These are phyloP conservation scores for Rhodotorula taiwanensis DNA, from an alignment of 768 basidiomycete species.

Conservation along the genomic window DNA sequence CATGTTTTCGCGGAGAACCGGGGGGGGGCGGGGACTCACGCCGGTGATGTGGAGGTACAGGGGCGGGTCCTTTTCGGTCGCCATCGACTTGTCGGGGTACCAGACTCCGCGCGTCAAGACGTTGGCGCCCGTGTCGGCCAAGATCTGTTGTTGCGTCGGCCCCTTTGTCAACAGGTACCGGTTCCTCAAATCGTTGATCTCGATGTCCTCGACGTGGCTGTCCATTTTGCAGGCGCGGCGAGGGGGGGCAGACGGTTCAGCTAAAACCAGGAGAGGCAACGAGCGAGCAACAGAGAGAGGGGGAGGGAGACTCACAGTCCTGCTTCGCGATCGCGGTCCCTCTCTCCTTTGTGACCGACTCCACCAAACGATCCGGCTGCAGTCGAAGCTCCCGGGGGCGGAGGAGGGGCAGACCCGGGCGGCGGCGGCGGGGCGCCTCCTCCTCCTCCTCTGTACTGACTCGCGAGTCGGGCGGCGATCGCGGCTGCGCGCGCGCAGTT, in stretches of 20 bases:
- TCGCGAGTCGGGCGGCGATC: conserved; percentile 34
- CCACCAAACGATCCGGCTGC: neutral
- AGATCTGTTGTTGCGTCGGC: conserved; percentile 85
- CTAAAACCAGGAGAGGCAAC: neutral
- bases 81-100: conserved; percentile 88
- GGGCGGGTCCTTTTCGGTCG: conserved; percentile 86
- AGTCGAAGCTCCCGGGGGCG: too few relatives aligned
- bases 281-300: neutral
- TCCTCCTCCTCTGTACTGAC: conserved; percentile 47
- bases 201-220: conserved; percentile 82
- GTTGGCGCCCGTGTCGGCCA: conserved; percentile 84
- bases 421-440: conserved; percentile 45
- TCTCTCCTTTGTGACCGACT: too few relatives aligned
- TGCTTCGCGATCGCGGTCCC: too few relatives aligned
- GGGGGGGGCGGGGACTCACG: conserved; percentile 3
- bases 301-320: conserved; percentile 37
- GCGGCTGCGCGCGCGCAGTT: too few relatives aligned
- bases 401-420: neutral
- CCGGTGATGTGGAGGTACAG: conserved; percentile 91
- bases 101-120: conserved; percentile 89
- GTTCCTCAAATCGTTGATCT: conserved; percentile 94
- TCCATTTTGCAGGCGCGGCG: too few relatives aligned
- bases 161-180: conserved; percentile 90
- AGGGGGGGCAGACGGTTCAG: too few relatives aligned
- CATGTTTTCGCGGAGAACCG: neutral